Percentiles rank a stretch among this genome's conserved stretches.
These are phyloP conservation scores for Durotheca rogersii DNA, from an alignment of 495 filamentous ascomycete genomes.

Conservation along the genomic window DNA sequence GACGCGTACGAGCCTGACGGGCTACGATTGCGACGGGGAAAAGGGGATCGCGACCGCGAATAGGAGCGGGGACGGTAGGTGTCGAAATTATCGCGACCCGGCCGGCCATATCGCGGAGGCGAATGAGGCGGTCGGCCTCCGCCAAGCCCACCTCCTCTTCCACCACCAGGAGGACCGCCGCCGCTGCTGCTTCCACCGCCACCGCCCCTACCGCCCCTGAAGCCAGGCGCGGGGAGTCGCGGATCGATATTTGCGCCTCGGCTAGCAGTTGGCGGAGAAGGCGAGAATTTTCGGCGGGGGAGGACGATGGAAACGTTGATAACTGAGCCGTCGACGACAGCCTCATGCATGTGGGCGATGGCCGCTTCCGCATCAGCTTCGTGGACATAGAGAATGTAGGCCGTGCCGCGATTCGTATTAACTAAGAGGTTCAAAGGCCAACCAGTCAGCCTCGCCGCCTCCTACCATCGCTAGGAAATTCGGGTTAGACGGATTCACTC, in stretches of 20 bases:
- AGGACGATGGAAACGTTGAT: conserved; percentile 94
- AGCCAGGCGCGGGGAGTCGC: conserved; percentile 44
- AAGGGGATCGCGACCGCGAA: conserved; percentile 58
- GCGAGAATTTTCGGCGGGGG: conserved; percentile 68
- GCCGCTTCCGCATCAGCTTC: conserved; percentile 81
- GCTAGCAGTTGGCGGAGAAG: conserved; percentile 50
- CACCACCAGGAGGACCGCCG: conserved; percentile 33
- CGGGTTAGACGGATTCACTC: conserved; percentile 31
- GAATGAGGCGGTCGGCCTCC: conserved; percentile 38
- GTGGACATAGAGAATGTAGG: conserved; percentile 83
- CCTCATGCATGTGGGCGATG: conserved; percentile 97
- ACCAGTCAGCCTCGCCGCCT: neutral
- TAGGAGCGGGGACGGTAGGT: conserved; percentile 55
- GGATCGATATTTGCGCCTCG: conserved; percentile 52
- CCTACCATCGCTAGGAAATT: neutral
- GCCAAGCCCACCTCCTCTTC: conserved; percentile 26
- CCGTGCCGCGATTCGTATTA: conserved; percentile 87
- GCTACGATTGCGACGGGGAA: conserved; percentile 47
- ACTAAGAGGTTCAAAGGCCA: conserved; percentile 48
- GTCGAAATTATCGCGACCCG: conserved; percentile 49
- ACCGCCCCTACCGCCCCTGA: conserved; percentile 33
- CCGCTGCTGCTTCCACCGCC: conserved; percentile 33
- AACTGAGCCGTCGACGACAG: conserved; percentile 82
- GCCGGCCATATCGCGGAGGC: conserved; percentile 43
- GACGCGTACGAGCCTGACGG: conserved; percentile 33